Percentiles rank a stretch among this genome's conserved stretches.
Evolutionary conservation across 495 filamentous ascomycete genomes (phyloP).

Genomic region (Penicillium paradoxum): DNA sequence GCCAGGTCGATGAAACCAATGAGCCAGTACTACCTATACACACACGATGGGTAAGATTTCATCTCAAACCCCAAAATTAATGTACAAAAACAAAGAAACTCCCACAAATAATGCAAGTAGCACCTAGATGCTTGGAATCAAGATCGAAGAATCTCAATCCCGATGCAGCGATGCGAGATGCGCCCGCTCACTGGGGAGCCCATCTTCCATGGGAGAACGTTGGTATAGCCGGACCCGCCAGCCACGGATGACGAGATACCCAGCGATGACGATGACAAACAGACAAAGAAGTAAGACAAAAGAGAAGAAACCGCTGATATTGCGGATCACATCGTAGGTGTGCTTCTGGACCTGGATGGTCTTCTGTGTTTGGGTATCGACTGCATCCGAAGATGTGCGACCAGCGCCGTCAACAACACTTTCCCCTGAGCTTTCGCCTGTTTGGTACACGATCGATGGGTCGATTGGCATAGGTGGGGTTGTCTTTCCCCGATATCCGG

Average conservation of each 20-base stretch:
- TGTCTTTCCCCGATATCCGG: slow-evolving; percentile 13
- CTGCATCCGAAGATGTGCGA: slow-evolving; percentile 3
- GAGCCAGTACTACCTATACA: background rate
- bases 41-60: background rate
- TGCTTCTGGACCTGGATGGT: slow-evolving; percentile 15
- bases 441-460: slow-evolving; percentile 9
- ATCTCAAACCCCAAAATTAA: background rate
- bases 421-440: background rate
- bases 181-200: slow-evolving; percentile 11
- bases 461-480: slow-evolving; percentile 14
- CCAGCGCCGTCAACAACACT: background rate
- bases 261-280: slow-evolving; percentile 17
- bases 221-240: slow-evolving; percentile 28
- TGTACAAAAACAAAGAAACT: slow-evolving; percentile 2
- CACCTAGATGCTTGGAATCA: background rate
- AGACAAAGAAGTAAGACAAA: slow-evolving; percentile 20
- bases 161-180: slow-evolving; percentile 12
- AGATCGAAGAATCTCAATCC: background rate
- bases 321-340: slow-evolving; percentile 19
- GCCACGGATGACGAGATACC: slow-evolving; percentile 23
- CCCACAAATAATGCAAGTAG: slow-evolving; percentile 3
- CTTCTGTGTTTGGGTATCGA: slow-evolving; percentile 18
- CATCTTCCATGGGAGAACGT: slow-evolving; percentile 11
- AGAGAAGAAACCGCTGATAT: slow-evolving; percentile 19
- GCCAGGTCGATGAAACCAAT: background rate